These are phyloP conservation scores for Eucalyptus marginata DNA, from an alignment of 345 rosid genomes.

Conservation along the genomic window DNA sequence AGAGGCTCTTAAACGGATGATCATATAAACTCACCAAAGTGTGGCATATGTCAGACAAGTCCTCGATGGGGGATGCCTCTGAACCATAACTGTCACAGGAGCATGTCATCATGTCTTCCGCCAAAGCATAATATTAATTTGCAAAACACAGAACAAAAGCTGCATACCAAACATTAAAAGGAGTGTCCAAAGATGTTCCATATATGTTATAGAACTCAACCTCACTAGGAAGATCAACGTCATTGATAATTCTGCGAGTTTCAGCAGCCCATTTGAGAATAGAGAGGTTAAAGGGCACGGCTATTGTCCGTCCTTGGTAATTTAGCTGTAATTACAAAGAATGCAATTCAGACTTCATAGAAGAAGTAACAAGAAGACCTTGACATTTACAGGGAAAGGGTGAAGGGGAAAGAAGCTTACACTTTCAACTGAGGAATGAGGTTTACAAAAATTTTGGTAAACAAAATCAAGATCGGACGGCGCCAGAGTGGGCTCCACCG, in stretches of 20 bases:
- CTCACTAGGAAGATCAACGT: conserved; percentile 54
- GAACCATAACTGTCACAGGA: conserved; percentile 63
- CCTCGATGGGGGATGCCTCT: conserved; percentile 56
- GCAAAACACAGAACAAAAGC: background rate
- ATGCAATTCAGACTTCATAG: background rate
- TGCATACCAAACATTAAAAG: conserved; percentile 71
- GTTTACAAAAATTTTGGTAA: background rate
- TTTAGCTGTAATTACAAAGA: conserved; percentile 29
- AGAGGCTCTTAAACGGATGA: background rate
- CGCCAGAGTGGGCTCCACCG: no score
- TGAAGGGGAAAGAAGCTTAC: background rate
- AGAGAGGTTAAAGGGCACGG: conserved; percentile 63
- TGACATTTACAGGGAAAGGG: background rate
- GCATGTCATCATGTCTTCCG: background rate
- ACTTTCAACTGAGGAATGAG: background rate
- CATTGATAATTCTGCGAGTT: conserved; percentile 52
- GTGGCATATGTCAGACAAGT: conserved; percentile 79
- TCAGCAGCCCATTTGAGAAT: conserved; percentile 63
- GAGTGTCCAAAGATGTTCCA: conserved; percentile 72
- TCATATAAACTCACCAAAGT: conserved; percentile 33
- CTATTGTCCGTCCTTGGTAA: conserved; percentile 46
- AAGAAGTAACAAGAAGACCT: background rate
- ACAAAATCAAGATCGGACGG: no score
- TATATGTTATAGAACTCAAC: conserved; percentile 67
- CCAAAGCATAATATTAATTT: background rate